Evolutionary conservation across 345 rosid genomes (phyloP).

Genomic region (Brassica juncea): DNA sequence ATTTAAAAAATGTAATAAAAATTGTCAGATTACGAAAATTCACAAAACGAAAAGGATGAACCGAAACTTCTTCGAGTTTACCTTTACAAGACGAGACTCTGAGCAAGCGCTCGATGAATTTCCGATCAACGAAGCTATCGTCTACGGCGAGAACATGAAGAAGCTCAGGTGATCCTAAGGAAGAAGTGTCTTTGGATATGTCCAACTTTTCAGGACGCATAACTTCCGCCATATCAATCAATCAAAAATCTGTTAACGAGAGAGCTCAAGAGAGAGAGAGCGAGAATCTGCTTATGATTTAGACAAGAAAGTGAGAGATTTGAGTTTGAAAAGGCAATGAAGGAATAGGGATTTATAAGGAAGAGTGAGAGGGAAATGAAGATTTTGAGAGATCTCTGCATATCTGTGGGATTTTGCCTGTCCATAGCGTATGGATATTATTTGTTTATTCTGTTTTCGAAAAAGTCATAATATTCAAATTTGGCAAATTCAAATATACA

Average conservation of each 20-base stretch:
- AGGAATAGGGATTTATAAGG: slow-evolving; percentile 32
- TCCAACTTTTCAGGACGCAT: slow-evolving; percentile 32
- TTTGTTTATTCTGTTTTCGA: slow-evolving; percentile 32
- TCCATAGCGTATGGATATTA: slow-evolving; percentile 36
- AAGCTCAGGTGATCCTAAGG: slow-evolving; percentile 49
- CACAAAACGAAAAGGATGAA: background rate
- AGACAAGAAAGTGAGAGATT: background rate
- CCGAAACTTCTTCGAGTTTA: slow-evolving; percentile 1
- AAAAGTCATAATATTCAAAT: slow-evolving; percentile 26
- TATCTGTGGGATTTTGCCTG: slow-evolving; percentile 42
- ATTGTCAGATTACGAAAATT: background rate
- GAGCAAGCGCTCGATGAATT: slow-evolving; percentile 75
- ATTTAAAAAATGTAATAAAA: background rate
- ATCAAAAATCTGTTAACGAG: background rate
- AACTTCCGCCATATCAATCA: slow-evolving; percentile 38
- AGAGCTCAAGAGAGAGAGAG: background rate
- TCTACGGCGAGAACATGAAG: slow-evolving; percentile 95
- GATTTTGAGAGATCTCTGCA: slow-evolving; percentile 41
- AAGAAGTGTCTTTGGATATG: slow-evolving; percentile 24
- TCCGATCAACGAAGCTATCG: slow-evolving; percentile 78
- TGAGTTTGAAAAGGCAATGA: slow-evolving; percentile 8
- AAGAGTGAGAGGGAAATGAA: slow-evolving; percentile 28
- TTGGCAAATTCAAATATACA: slow-evolving; percentile 10
- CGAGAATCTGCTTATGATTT: background rate
- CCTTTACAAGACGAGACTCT: slow-evolving; percentile 82